phyloP scores from a whole-genome alignment of 2,329 filamentous ascomycete species.

The Beauveria brongniartii region DNA sequence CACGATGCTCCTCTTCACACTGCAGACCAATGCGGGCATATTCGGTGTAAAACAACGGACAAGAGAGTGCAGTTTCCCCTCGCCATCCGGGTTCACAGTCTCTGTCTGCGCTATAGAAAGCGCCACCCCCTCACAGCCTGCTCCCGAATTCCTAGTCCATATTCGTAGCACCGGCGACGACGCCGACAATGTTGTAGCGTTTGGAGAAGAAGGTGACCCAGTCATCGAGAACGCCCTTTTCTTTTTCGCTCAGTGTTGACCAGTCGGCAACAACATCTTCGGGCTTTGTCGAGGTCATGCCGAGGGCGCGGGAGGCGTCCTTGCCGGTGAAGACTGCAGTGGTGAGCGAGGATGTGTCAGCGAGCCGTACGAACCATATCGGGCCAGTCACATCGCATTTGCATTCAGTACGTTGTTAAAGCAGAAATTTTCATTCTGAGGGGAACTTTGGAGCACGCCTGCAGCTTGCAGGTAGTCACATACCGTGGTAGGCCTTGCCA shows the following conservation, averaged over 20 bases:
- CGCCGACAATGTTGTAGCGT: slow-evolving; percentile 83
- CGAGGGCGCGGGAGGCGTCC: slow-evolving; percentile 88
- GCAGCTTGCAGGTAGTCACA: slow-evolving; percentile 30
- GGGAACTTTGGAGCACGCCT: no score
- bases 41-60: not conserved
- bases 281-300: slow-evolving; percentile 73
- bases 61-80: not conserved
- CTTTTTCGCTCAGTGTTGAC: slow-evolving; percentile 73
- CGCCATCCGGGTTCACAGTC: not conserved
- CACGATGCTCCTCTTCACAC: not conserved
- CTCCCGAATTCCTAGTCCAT: slow-evolving; percentile 28
- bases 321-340: slow-evolving; percentile 83
- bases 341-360: not conserved
- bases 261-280: slow-evolving; percentile 80
- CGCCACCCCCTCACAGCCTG: not conserved
- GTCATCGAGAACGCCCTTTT: slow-evolving; percentile 77
- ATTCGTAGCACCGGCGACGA: slow-evolving; percentile 54
- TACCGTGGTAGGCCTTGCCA: slow-evolving; percentile 66
- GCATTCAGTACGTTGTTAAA: not conserved
- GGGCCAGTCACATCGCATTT: not conserved
- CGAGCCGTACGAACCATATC: slow-evolving; percentile 14
- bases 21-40: not conserved
- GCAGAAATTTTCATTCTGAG: no score
- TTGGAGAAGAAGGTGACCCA: slow-evolving; percentile 97
- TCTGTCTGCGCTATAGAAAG: not conserved